Percentiles rank a stretch among this genome's conserved stretches.
These are phyloP conservation scores for Picochlorum sp. DNA, from an alignment of 139 green algal species.

Conservation along the genomic window DNA sequence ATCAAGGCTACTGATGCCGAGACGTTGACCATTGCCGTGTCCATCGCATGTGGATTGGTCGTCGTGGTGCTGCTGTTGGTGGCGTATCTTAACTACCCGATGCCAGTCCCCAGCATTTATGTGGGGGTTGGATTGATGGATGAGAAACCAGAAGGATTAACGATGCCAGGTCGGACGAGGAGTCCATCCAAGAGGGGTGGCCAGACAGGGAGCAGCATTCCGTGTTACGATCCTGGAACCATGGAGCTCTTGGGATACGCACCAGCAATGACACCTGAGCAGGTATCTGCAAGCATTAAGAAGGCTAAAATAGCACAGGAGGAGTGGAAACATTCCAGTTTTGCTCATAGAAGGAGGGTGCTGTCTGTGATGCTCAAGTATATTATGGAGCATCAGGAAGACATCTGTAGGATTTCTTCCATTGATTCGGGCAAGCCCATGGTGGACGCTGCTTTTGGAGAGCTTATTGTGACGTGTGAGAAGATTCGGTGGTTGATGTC, in stretches of 20 bases:
- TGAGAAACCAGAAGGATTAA: not conserved
- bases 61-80: not conserved
- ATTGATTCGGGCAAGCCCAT: conserved; percentile 88
- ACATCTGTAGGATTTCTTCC: conserved; percentile 87
- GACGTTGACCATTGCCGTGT: not conserved
- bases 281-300: conserved; percentile 23
- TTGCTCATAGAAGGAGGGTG: conserved; percentile 64
- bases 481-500: conserved; percentile 91
- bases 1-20: not conserved
- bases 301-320: conserved; percentile 21
- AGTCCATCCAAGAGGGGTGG: not conserved
- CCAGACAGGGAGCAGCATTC: conserved; percentile 39
- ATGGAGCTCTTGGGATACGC: conserved; percentile 74
- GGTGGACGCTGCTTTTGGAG: conserved; percentile 90
- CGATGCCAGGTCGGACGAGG: not conserved
- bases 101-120: conserved; percentile 1
- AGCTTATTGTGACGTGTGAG: conserved; percentile 93
- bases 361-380: conserved; percentile 80
- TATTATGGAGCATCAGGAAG: conserved; percentile 81
- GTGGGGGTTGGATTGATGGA: not conserved
- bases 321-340: conserved; percentile 65
- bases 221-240: conserved; percentile 82
- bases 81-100: not conserved
- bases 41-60: not conserved
- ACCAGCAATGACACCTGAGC: conserved; percentile 62